Evolutionary conservation across 129 eudicot species (phyloP).

Genomic region (Mikania micrantha): DNA sequence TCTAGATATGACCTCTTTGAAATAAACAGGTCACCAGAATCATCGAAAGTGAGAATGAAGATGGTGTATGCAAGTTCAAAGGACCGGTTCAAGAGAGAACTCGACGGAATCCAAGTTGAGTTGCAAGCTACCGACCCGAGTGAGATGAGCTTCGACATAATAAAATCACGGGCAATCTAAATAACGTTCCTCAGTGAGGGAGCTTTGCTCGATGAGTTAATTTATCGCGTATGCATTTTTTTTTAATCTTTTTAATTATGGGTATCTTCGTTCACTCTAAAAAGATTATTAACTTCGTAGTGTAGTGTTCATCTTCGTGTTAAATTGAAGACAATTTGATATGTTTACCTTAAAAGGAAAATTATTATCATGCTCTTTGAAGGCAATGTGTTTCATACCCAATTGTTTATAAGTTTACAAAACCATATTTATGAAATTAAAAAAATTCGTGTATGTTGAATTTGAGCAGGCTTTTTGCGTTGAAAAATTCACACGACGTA

Average conservation of each 20-base stretch:
- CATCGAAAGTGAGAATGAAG: constrained; percentile 88
- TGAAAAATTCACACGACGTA: too few relatives aligned
- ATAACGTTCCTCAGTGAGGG: constrained; percentile 1
- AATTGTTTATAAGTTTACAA: too few relatives aligned
- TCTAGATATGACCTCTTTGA: neutral
- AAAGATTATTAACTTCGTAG: constrained; percentile 11
- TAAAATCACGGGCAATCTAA: constrained; percentile 71
- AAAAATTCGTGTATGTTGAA: too few relatives aligned
- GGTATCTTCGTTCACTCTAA: neutral
- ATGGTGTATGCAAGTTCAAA: constrained; percentile 95
- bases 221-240: constrained; percentile 9
- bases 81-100: constrained; percentile 90
- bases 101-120: constrained; percentile 87
- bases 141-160: constrained; percentile 87
- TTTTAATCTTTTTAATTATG: neutral
- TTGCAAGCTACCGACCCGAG: constrained; percentile 93
- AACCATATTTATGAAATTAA: too few relatives aligned
- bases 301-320: constrained; percentile 13
- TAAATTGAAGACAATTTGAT: neutral
- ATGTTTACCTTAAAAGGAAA: neutral
- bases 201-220: constrained; percentile 17
- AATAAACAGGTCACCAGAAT: constrained; percentile 69
- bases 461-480: too few relatives aligned
- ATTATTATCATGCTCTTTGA: neutral
- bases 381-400: neutral